These are phyloP conservation scores for Spergularia marina DNA, from an alignment of 148 eudicot genomes.

Conservation along the genomic window DNA sequence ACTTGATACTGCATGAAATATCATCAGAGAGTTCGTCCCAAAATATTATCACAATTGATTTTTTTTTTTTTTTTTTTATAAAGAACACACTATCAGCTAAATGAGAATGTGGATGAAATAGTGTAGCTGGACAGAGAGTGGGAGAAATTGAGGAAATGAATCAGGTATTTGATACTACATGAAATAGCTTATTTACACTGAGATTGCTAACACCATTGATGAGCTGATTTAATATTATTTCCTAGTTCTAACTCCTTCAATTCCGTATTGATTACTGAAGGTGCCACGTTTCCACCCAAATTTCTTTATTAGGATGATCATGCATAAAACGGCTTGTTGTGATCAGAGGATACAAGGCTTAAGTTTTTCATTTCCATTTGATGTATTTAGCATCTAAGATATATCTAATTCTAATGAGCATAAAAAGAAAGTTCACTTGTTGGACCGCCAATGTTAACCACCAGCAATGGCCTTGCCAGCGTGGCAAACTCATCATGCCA, in stretches of 20 bases:
- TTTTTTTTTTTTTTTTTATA: not conserved
- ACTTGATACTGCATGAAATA: too few relatives aligned
- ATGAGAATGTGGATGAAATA: not conserved
- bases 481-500: constrained; percentile 97
- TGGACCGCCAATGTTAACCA: constrained; percentile 94
- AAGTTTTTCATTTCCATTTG: not conserved
- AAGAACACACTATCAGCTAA: not conserved
- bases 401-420: not conserved
- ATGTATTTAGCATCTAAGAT: not conserved
- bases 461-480: constrained; percentile 82
- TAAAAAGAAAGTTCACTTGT: constrained; percentile 49
- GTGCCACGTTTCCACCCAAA: not conserved
- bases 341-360: constrained; percentile 2
- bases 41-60: too few relatives aligned
- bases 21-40: too few relatives aligned
- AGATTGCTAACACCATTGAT: not conserved
- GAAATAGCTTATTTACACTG: not conserved
- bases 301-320: not conserved
- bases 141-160: too few relatives aligned
- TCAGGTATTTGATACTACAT: too few relatives aligned
- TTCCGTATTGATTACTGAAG: not conserved
- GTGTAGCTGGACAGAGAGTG: not conserved
- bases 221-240: not conserved
- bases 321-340: not conserved
- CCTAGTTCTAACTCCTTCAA: not conserved